Evolutionary conservation across 768 basidiomycete species (phyloP).

Genomic region (Mycena galopus): DNA sequence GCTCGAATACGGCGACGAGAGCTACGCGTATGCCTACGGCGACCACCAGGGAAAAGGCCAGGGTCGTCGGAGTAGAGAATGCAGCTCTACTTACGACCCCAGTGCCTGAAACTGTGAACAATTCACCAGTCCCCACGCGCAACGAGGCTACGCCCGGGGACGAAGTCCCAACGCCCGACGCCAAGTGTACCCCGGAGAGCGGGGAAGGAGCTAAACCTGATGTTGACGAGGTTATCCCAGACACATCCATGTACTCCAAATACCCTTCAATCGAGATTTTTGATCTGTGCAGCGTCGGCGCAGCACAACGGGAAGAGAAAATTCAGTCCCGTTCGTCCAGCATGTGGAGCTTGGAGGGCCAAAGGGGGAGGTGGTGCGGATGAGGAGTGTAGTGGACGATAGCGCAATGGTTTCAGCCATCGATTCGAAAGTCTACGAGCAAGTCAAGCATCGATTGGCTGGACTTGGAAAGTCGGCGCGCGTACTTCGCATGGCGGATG

Average conservation of each 20-base stretch:
- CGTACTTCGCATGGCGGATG: too few relatives aligned
- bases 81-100: conserved; percentile 15
- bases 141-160: conserved; percentile 19
- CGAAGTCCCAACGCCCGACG: background rate
- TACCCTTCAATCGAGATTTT: background rate
- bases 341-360: background rate
- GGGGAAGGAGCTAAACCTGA: too few relatives aligned
- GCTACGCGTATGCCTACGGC: background rate
- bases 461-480: background rate
- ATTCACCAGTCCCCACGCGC: conserved; percentile 10
- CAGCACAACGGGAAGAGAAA: background rate
- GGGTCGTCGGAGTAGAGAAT: conserved; percentile 23
- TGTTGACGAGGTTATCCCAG: conserved; percentile 10
- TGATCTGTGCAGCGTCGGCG: conserved; percentile 24
- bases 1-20: background rate
- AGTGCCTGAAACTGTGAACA: background rate
- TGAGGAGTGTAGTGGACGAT: conserved; percentile 28
- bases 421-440: conserved; percentile 3
- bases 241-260: conserved; percentile 11
- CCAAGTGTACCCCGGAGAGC: too few relatives aligned
- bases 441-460: conserved; percentile 8
- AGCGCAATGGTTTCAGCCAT: conserved; percentile 28
- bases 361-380: conserved; percentile 15
- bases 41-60: conserved; percentile 27
- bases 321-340: conserved; percentile 10